Conservation (phyloP, 768 basidiomycete species). For the Chalciporus chontae region DNA sequence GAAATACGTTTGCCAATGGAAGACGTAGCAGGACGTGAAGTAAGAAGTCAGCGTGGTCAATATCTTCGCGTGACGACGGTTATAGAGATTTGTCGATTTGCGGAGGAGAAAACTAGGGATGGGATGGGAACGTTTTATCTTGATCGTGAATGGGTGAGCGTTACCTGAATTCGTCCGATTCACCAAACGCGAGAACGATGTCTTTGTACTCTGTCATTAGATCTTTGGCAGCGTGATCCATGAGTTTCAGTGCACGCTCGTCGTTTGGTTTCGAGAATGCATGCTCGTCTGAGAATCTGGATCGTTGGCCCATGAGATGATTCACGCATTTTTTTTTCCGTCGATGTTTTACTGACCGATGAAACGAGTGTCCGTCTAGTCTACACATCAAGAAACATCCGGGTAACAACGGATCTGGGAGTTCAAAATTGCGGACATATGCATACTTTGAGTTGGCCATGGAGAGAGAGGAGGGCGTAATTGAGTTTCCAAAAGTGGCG, state of each 20-base stretch:
- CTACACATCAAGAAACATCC: slow-evolving; percentile 82
- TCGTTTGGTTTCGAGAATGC: slow-evolving; percentile 91
- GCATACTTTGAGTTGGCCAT: slow-evolving; percentile 96
- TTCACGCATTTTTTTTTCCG: neutral
- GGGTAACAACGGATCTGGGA: slow-evolving; percentile 81
- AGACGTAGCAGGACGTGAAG: slow-evolving; percentile 90
- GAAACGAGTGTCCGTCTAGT: slow-evolving; percentile 91
- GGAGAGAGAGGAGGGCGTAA: neutral
- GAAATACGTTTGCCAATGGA: slow-evolving; percentile 80
- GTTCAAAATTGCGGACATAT: slow-evolving; percentile 88
- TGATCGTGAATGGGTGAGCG: no score
- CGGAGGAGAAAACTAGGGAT: slow-evolving; percentile 76
- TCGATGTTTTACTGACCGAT: slow-evolving; percentile 53
- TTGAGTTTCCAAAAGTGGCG: slow-evolving; percentile 15
- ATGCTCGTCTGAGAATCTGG: slow-evolving; percentile 83
- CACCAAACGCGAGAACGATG: slow-evolving; percentile 85
- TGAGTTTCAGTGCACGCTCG: slow-evolving; percentile 75
- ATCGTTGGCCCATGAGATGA: neutral
- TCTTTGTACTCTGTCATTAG: slow-evolving; percentile 84
- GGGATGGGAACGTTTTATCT: no score
- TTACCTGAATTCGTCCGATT: slow-evolving; percentile 98
- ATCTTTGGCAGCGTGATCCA: slow-evolving; percentile 84
- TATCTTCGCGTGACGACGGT: slow-evolving; percentile 84
- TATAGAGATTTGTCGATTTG: slow-evolving; percentile 72
- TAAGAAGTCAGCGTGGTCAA: slow-evolving; percentile 76